Conservation (phyloP, 2,329 filamentous ascomycete genomes). For the Trichoderma brevicompactum region DNA sequence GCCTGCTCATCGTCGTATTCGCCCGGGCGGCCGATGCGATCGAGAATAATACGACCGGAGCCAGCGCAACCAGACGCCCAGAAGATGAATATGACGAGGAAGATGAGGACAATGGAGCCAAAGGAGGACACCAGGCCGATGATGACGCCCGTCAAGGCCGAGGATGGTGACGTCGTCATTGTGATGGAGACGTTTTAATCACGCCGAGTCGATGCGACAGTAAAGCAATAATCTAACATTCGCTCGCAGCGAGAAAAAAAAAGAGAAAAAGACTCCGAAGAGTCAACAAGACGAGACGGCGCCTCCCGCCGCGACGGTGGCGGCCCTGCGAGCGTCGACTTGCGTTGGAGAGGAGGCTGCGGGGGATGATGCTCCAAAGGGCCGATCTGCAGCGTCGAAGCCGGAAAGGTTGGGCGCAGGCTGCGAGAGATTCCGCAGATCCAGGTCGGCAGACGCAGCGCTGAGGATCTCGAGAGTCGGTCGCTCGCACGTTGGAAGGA, state of each 20-base stretch:
- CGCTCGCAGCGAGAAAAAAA: conserved; percentile 22
- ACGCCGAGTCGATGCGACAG: conserved; percentile 11
- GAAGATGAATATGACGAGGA: conserved; percentile 89
- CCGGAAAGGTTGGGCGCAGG: background rate
- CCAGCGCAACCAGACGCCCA: conserved; percentile 71
- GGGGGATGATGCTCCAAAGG: conserved; percentile 17
- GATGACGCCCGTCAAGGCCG: conserved; percentile 74
- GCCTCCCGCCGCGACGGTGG: conserved; percentile 29
- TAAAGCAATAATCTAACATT: conserved; percentile 13
- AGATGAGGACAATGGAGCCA: conserved; percentile 84
- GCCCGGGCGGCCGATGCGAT: conserved; percentile 88
- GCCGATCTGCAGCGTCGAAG: conserved; percentile 12
- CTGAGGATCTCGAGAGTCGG: background rate
- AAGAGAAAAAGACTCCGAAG: conserved; percentile 17
- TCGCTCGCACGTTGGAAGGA: background rate
- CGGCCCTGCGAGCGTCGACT: conserved; percentile 14
- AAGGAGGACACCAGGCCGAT: conserved; percentile 95
- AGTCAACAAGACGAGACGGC: conserved; percentile 25
- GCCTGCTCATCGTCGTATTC: conserved; percentile 98
- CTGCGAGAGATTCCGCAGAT: background rate
- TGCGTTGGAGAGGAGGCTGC: conserved; percentile 21
- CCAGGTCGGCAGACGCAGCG: background rate
- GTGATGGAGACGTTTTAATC: conserved; percentile 31
- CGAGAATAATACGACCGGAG: conserved; percentile 86
- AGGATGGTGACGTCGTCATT: conserved; percentile 46